These are phyloP conservation scores for Paecilomyces niveus DNA, from an alignment of 2,329 filamentous ascomycete species.

Conservation along the genomic window DNA sequence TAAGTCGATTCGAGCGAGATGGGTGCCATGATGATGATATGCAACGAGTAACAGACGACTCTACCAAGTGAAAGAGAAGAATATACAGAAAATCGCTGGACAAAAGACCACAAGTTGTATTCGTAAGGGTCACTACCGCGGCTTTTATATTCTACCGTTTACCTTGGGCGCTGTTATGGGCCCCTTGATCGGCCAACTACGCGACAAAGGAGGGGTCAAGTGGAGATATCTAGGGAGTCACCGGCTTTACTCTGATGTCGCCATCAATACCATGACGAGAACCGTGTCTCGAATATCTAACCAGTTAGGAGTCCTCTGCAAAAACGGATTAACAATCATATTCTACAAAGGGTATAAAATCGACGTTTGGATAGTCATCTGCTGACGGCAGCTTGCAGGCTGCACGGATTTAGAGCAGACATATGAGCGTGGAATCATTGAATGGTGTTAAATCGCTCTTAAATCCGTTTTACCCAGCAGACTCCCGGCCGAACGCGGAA, in stretches of 20 bases:
- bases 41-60: not conserved
- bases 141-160: not conserved
- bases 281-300: too few species aligned
- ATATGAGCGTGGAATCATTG: too few species aligned
- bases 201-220: not conserved
- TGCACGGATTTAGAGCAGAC: too few species aligned
- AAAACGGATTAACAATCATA: not conserved
- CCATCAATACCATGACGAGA: too few species aligned
- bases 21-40: slow-evolving; percentile 15
- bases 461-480: too few species aligned
- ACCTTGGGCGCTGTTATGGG: not conserved
- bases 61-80: not conserved
- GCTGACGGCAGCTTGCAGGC: too few species aligned
- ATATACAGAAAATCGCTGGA: not conserved
- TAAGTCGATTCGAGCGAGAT: slow-evolving; percentile 28
- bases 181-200: not conserved
- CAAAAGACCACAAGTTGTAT: not conserved
- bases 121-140: not conserved
- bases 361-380: not conserved
- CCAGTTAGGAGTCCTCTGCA: too few species aligned
- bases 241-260: too few species aligned
- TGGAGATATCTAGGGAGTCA: too few species aligned
- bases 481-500: not conserved
- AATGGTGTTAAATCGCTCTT: too few species aligned
- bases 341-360: not conserved